Evolutionary conservation across 2,329 filamentous ascomycete genomes (phyloP).

Genomic region (Tolypocladium amazonense): DNA sequence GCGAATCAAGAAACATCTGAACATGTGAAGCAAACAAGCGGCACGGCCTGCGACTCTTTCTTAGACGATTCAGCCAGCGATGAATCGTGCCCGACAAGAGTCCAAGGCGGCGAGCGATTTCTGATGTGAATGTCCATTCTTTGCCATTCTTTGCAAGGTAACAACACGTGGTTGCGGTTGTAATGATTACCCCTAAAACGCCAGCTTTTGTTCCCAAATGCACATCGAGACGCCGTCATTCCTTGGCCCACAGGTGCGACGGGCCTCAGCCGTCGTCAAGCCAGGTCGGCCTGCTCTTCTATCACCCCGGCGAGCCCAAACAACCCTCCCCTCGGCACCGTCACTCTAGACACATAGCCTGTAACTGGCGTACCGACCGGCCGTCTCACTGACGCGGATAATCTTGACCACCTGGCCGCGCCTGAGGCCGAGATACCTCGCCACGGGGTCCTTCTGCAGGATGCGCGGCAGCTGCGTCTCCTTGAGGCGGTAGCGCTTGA

Average conservation of each 20-base stretch:
- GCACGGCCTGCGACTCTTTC: not conserved
- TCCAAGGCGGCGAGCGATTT: not conserved
- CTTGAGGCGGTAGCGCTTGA: slow-evolving; percentile 88
- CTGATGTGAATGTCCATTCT: not conserved
- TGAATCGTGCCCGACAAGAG: not conserved
- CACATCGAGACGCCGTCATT: not conserved
- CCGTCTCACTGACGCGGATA: slow-evolving; percentile 89
- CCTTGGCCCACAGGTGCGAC: not conserved
- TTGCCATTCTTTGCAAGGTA: not conserved
- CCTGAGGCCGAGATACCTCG: slow-evolving; percentile 81
- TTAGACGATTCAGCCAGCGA: not conserved
- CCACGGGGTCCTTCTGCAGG: slow-evolving; percentile 82
- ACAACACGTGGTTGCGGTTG: not conserved
- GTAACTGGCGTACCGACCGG: slow-evolving; percentile 94
- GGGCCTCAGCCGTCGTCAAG: not conserved
- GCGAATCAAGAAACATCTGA: not conserved
- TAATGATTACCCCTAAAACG: slow-evolving; percentile 3
- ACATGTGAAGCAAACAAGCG: not conserved
- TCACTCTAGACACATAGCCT: slow-evolving; percentile 47
- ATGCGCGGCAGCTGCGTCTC: slow-evolving; percentile 95
- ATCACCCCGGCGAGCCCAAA: not conserved
- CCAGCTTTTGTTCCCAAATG: slow-evolving; percentile 4
- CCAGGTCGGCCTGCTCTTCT: not conserved
- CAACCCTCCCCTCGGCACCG: not conserved
- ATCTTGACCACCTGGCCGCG: slow-evolving; percentile 97